Conservation (phyloP, 2,329 filamentous ascomycete species). For the Diplodia mutila region DNA sequence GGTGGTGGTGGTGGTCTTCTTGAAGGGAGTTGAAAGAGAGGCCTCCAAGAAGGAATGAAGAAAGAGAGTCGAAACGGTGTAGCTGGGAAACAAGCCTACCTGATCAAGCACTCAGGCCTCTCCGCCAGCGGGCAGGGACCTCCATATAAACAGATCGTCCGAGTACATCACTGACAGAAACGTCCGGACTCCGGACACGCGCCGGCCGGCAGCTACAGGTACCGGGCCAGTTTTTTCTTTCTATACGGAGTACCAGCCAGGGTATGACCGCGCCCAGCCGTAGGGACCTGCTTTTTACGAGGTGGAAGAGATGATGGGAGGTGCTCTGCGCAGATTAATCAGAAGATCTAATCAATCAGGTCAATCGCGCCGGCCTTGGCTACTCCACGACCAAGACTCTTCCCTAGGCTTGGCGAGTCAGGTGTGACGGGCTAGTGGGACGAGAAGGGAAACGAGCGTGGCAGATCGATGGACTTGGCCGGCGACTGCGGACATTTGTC, state of each 20-base stretch:
- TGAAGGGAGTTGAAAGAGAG: background rate
- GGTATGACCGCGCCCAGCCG: conserved; percentile 10
- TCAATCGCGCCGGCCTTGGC: background rate
- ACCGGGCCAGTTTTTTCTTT: background rate
- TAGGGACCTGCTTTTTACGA: conserved; percentile 3
- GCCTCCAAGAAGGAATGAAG: background rate
- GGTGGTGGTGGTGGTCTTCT: background rate
- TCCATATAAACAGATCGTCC: background rate
- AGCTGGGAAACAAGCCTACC: background rate
- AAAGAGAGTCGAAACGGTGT: background rate
- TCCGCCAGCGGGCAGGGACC: background rate
- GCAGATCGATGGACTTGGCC: background rate
- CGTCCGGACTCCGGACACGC: no score
- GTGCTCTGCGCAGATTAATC: background rate
- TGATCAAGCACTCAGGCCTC: background rate
- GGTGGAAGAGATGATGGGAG: background rate
- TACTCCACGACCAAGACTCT: background rate
- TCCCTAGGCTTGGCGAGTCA: conserved; percentile 5
- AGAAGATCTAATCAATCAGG: conserved; percentile 13
- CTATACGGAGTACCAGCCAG: background rate
- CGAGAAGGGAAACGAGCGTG: background rate
- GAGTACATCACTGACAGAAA: background rate
- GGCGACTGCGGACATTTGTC: conserved; percentile 13
- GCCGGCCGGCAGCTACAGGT: background rate
- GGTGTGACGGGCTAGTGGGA: background rate